Base-by-base conservation (phyloP, 1,284 basidiomycete species). In the Bjerkandera adusta region DNA sequence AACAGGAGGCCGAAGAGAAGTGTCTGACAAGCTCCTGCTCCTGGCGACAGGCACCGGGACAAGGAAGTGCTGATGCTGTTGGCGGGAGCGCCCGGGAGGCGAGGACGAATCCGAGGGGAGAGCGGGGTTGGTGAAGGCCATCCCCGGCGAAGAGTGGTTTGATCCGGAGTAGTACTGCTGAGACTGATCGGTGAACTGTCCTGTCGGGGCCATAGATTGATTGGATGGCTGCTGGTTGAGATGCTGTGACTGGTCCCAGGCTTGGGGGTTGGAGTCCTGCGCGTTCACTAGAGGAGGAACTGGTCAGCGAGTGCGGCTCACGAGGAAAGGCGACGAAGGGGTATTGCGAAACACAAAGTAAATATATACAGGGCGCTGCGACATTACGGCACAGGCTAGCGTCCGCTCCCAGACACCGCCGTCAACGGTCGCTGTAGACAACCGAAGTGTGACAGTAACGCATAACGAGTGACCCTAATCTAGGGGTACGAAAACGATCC, bases 11-110 rank as follows among this genome's bases (percentile, higher is more conserved):
- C 75, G 77, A 40, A 72, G 68, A 30, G 79, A 71, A 0, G 80
- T 77, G 49, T 85, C 83, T 3, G 80, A 82, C 55, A 83, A 78
- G 60, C 78, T 81, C 37, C 83, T 72, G 24, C 65, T 63, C 42
- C 77, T 72, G 29, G 66, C 26, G 48, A 48, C 37, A 54, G 56
- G 68, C 34, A 60, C 59, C 42, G 67, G 67, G 29, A 67, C 45
- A 29, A 68, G 59, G 52, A 55, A 64, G 26, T 26, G 29, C 35
- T 33, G 26, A 36, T 60, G 58, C 29, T 59, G 58, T 13, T 49
- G 55, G 15, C 57, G 55, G 39, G 48, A 55, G 42, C 47, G 47
- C 33, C 53, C 48, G 33, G 44, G 49, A 46, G 55, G 51, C 43
- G 50, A 57, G 43, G 53, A 43, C 25, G 41, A 33, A 26, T 50